phyloP scores from a whole-genome alignment of 345 rosid genomes.

The Psidium friedrichsthalianum region DNA sequence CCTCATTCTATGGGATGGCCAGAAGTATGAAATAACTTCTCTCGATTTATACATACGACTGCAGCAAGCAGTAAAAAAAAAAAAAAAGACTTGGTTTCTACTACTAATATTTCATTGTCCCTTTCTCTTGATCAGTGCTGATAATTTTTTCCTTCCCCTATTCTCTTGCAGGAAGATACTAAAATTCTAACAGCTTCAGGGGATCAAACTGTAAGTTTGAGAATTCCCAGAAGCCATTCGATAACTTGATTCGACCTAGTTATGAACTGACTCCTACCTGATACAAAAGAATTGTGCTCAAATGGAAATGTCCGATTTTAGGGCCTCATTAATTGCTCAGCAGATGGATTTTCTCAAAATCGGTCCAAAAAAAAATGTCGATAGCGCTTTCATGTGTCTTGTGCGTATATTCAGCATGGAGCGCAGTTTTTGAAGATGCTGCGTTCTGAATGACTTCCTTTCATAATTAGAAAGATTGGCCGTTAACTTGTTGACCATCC shows the following conservation, averaged over 20 bases:
- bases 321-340: not conserved
- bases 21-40: not conserved
- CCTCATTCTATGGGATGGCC: not conserved
- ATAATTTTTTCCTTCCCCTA: not conserved
- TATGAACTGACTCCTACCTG: not conserved
- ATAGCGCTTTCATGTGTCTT: not conserved
- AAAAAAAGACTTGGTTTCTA: not conserved
- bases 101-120: not conserved
- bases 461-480: not conserved
- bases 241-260: not conserved
- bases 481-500: not conserved
- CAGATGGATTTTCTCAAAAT: not conserved
- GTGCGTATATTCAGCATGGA: not conserved
- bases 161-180: conserved; percentile 50
- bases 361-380: not conserved
- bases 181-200: conserved; percentile 84
- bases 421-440: not conserved
- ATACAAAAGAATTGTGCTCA: not conserved
- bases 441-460: not conserved
- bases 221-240: not conserved
- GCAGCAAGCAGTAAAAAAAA: not conserved
- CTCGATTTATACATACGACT: not conserved
- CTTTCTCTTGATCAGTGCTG: not conserved
- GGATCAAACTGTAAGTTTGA: conserved; percentile 81
- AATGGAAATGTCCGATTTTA: not conserved